Evolutionary conservation across 176 grass and related monocot species (phyloP).

Genomic region (Puya raimondii): DNA sequence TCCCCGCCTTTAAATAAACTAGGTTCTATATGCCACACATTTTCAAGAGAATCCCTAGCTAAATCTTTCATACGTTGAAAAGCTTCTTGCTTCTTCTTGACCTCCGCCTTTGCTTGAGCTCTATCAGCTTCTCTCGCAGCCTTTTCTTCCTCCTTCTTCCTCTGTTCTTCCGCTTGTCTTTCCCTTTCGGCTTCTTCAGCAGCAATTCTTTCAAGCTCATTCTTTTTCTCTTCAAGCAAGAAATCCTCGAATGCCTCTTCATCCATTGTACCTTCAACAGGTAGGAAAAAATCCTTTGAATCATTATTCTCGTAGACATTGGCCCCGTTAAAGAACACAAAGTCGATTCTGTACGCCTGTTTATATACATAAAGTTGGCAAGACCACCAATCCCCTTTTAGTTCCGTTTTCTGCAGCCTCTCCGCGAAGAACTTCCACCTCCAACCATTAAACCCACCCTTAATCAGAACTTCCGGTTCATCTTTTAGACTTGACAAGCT

Average conservation of each 20-base stretch:
- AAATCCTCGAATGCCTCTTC: conserved; percentile 71
- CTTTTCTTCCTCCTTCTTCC: conserved; percentile 52
- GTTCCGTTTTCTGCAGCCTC: conserved; percentile 56
- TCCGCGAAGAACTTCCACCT: conserved; percentile 77
- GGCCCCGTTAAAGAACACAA: conserved; percentile 84
- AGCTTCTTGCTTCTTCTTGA: conserved; percentile 45
- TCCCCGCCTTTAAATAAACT: conserved; percentile 58
- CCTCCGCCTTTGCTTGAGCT: conserved; percentile 52
- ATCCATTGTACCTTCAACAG: conserved; percentile 58
- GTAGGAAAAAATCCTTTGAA: conserved; percentile 56
- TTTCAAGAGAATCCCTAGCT: conserved; percentile 31
- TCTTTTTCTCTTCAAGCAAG: conserved; percentile 62
- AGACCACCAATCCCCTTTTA: conserved; percentile 87
- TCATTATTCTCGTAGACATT: conserved; percentile 77
- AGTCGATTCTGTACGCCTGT: conserved; percentile 86
- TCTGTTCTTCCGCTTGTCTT: conserved; percentile 54
- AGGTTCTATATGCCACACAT: conserved; percentile 75
- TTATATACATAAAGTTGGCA: conserved; percentile 82
- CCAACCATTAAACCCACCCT: conserved; percentile 90
- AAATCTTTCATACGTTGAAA: conserved; percentile 35
- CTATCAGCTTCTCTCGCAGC: conserved; percentile 46
- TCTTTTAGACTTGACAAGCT: conserved; percentile 48
- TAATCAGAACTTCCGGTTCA: conserved; percentile 53
- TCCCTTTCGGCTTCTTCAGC: conserved; percentile 75
- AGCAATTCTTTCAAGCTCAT: conserved; percentile 59